Percentiles rank a stretch among this genome's conserved stretches.
Conservation (phyloP, 2,329 filamentous ascomycete genomes). For the Coniochaeta pulveracea region DNA sequence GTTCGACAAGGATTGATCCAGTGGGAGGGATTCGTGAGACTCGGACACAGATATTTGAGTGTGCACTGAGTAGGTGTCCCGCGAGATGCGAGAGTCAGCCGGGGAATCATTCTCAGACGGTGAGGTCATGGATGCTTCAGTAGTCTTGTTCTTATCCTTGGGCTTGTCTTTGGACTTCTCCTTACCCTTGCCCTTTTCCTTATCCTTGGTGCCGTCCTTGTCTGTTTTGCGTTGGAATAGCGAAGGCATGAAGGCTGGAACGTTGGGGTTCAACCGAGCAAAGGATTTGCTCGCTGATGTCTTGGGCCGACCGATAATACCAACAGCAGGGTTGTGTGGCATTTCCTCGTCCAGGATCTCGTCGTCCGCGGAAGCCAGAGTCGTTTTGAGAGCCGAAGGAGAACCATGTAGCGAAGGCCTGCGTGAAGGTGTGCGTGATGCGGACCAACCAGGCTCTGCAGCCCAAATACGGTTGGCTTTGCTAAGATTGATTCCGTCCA, state of each 20-base stretch:
- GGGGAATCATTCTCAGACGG: constrained; percentile 37
- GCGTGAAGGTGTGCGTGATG: constrained; percentile 62
- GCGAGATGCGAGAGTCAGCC: constrained; percentile 38
- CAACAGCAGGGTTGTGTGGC: constrained; percentile 43
- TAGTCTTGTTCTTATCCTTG: background rate
- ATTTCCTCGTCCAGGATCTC: constrained; percentile 51
- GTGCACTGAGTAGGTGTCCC: constrained; percentile 37
- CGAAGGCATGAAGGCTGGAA: constrained; percentile 73
- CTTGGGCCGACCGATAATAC: constrained; percentile 62
- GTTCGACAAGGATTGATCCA: constrained; percentile 46
- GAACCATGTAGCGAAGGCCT: constrained; percentile 74
- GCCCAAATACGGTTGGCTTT: constrained; percentile 57
- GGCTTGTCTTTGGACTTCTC: constrained; percentile 21
- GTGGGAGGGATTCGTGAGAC: constrained; percentile 42
- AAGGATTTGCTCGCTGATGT: constrained; percentile 29
- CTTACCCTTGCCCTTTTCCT: constrained; percentile 26
- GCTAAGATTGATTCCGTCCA: constrained; percentile 23
- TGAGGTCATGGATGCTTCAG: constrained; percentile 23
- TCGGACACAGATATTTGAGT: constrained; percentile 49
- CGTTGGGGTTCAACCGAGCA: constrained; percentile 69
- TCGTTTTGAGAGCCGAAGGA: constrained; percentile 49
- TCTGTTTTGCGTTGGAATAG: constrained; percentile 37
- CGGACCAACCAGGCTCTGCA: constrained; percentile 28
- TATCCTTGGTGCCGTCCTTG: constrained; percentile 23
- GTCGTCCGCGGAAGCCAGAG: constrained; percentile 51